These are phyloP conservation scores for Aschersonia sp. DNA, from an alignment of 2,329 filamentous ascomycete species.

Conservation along the genomic window DNA sequence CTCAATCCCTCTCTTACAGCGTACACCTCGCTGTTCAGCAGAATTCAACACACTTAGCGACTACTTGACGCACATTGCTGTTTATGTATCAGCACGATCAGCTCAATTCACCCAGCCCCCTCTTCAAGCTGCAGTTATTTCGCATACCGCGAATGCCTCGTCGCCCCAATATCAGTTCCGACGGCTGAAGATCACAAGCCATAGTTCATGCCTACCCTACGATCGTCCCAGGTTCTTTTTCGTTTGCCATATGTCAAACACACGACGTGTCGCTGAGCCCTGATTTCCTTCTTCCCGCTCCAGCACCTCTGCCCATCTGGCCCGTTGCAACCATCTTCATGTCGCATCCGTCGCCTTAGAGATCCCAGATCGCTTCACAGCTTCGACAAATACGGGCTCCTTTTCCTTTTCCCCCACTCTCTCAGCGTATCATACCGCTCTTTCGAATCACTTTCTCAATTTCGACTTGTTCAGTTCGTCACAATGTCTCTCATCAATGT, in stretches of 20 bases:
- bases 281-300: conserved; percentile 24
- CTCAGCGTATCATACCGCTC: background rate
- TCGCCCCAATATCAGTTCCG: conserved; percentile 77
- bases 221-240: conserved; percentile 29
- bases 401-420: no score
- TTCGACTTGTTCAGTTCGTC: conserved; percentile 21
- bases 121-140: conserved; percentile 94
- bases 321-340: conserved; percentile 17
- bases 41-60: conserved; percentile 14
- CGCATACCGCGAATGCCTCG: conserved; percentile 89
- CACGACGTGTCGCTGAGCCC: conserved; percentile 36
- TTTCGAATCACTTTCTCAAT: conserved; percentile 4
- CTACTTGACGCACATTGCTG: conserved; percentile 31
- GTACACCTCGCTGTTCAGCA: background rate
- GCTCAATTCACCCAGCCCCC: conserved; percentile 86
- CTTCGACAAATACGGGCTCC: conserved; percentile 3
- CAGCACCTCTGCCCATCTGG: conserved; percentile 6
- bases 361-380: conserved; percentile 6
- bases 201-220: conserved; percentile 45
- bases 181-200: conserved; percentile 58
- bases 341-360: conserved; percentile 17
- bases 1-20: no score
- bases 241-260: conserved; percentile 41
- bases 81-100: conserved; percentile 98
- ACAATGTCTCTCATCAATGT: conserved; percentile 98